Evolutionary conservation across 2,329 filamentous ascomycete species (phyloP).

Genomic region (Microthyrium microscopicum): DNA sequence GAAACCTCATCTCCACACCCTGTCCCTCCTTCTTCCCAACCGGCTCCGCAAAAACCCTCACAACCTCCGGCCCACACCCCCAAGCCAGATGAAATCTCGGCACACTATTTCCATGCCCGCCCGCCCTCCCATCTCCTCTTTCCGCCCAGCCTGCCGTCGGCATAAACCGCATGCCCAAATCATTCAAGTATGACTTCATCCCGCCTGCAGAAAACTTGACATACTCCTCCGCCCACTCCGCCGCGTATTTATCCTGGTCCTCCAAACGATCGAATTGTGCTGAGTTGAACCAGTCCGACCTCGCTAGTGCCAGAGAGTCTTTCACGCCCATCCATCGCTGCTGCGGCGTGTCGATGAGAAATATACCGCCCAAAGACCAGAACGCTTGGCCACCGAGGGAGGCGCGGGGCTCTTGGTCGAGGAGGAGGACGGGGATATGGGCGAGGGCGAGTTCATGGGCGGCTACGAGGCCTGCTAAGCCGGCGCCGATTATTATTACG

Average conservation of each 20-base stretch:
- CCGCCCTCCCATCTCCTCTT: slow-evolving; percentile 37
- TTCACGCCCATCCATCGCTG: slow-evolving; percentile 42
- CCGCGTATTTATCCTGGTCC: slow-evolving; percentile 36
- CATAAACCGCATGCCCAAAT: slow-evolving; percentile 33
- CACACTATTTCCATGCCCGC: slow-evolving; percentile 45
- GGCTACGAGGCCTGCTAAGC: slow-evolving; percentile 36
- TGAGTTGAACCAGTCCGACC: slow-evolving; percentile 42
- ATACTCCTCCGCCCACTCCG: slow-evolving; percentile 46
- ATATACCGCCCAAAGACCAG: slow-evolving; percentile 46
- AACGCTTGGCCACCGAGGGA: slow-evolving; percentile 47
- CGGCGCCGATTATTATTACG: neutral
- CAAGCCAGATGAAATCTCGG: slow-evolving; percentile 47
- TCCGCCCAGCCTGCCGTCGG: slow-evolving; percentile 44
- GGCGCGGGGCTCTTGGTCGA: slow-evolving; percentile 42
- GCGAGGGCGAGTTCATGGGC: slow-evolving; percentile 39
- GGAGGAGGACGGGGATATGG: slow-evolving; percentile 31
- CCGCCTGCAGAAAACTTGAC: slow-evolving; percentile 44
- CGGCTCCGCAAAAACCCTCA: slow-evolving; percentile 40
- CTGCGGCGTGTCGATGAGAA: slow-evolving; percentile 26
- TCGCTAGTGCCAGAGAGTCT: slow-evolving; percentile 39
- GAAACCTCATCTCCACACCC: slow-evolving; percentile 38
- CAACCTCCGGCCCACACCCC: slow-evolving; percentile 44
- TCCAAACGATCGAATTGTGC: slow-evolving; percentile 40
- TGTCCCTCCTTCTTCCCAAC: slow-evolving; percentile 35
- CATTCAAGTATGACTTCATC: slow-evolving; percentile 41